phyloP scores from a whole-genome alignment of 352 stramenopile genomes.

The Elongisporangium undulatum region DNA sequence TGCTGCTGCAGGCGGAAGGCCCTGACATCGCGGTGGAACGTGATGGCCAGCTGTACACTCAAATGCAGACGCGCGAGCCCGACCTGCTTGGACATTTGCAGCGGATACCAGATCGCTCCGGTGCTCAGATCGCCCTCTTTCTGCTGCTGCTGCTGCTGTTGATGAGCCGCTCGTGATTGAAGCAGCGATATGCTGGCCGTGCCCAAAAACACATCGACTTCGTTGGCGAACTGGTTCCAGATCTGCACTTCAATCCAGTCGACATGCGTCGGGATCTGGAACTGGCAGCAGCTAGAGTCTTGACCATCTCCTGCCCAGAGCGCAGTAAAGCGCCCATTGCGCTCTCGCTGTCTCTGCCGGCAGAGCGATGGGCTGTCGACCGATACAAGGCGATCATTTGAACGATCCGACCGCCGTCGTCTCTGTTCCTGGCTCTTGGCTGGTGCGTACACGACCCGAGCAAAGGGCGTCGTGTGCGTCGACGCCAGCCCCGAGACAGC shows the following conservation, averaged over 20 bases:
- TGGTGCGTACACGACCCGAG: slow-evolving; percentile 41
- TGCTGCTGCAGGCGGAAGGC: slow-evolving; percentile 18
- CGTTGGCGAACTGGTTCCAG: slow-evolving; percentile 57
- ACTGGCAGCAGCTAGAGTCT: not conserved
- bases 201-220: slow-evolving; percentile 53
- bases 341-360: slow-evolving; percentile 14
- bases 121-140: slow-evolving; percentile 7
- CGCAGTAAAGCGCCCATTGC: slow-evolving; percentile 32
- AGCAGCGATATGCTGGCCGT: slow-evolving; percentile 29
- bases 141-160: slow-evolving; percentile 2
- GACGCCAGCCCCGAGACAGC: slow-evolving; percentile 38
- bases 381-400: slow-evolving; percentile 3
- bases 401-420: slow-evolving; percentile 2
- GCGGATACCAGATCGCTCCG: slow-evolving; percentile 29
- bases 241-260: slow-evolving; percentile 53
- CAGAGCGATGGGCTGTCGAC: not conserved
- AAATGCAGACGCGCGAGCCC: slow-evolving; percentile 12
- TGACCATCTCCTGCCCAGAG: slow-evolving; percentile 13
- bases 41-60: slow-evolving; percentile 30
- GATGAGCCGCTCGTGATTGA: slow-evolving; percentile 8
- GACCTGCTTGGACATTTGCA: slow-evolving; percentile 19
- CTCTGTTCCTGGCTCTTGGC: slow-evolving; percentile 6
- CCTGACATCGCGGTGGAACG: slow-evolving; percentile 26
- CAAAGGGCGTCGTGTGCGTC: slow-evolving; percentile 37
- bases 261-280: slow-evolving; percentile 24